Percentiles rank a stretch among this genome's conserved stretches.
These are phyloP conservation scores for Acanthamoeba healyi DNA, from an alignment of 208 protist species.

Conservation along the genomic window DNA sequence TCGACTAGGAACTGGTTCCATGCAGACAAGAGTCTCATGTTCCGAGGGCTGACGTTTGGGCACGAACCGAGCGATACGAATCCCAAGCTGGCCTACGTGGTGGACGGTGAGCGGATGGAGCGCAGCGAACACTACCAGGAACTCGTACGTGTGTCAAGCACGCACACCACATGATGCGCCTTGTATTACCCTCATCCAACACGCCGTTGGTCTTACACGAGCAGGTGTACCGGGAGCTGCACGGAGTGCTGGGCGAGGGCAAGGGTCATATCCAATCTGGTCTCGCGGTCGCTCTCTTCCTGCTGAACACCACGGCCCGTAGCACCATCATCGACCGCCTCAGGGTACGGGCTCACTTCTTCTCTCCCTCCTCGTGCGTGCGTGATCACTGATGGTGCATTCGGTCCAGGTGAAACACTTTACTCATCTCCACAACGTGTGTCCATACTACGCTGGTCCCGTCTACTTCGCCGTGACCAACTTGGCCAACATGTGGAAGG, in stretches of 20 bases:
- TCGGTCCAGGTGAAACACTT: no score
- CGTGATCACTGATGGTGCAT: no score
- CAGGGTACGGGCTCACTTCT: neutral
- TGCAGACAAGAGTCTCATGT: neutral
- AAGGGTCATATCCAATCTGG: neutral
- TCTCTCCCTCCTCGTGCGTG: no score
- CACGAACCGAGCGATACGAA: neutral
- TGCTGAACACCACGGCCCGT: neutral
- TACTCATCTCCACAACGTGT: neutral
- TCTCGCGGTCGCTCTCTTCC: neutral
- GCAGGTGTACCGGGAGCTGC: neutral
- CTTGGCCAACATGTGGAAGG: neutral
- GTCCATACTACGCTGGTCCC: neutral
- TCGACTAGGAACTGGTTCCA: neutral
- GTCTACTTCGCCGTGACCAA: neutral
- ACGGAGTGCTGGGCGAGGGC: neutral
- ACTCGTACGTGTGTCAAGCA: neutral
- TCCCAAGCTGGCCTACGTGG: neutral
- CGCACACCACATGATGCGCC: neutral
- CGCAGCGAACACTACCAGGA: neutral
- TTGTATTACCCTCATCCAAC: neutral
- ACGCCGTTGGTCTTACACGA: neutral
- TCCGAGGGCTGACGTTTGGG: neutral
- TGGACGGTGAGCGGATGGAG: neutral
- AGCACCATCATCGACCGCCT: neutral